Conservation (phyloP, 805 yeast species). For the Metschnikowia kofuensis region DNA sequence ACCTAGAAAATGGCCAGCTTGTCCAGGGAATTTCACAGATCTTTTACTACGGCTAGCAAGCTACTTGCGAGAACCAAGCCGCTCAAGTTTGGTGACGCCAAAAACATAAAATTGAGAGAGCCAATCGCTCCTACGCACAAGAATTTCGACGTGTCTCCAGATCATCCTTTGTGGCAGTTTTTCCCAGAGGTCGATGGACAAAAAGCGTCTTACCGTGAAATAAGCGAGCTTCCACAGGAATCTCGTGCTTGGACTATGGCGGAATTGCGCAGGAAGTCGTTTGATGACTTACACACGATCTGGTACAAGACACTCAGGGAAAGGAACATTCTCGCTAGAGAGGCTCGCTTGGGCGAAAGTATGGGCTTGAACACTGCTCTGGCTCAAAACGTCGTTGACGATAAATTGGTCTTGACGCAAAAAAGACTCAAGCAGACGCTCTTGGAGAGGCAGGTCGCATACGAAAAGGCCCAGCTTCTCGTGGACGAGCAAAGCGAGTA, state of each 20-base stretch:
- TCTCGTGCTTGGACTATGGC: constrained; percentile 85
- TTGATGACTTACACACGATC: constrained; percentile 84
- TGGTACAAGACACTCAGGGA: constrained; percentile 90
- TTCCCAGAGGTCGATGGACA: constrained; percentile 55
- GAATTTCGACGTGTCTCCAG: constrained; percentile 69
- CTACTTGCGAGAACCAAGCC: constrained; percentile 17
- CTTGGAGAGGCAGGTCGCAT: constrained; percentile 78
- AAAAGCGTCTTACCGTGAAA: constrained; percentile 52
- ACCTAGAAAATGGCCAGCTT: constrained; percentile 5
- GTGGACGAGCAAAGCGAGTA: constrained; percentile 44
- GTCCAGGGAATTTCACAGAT: constrained; percentile 10
- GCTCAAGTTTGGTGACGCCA: constrained; percentile 22
- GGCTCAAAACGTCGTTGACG: constrained; percentile 40
- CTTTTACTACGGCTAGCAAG: constrained; percentile 11
- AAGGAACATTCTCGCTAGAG: constrained; percentile 75
- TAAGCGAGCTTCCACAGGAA: constrained; percentile 47
- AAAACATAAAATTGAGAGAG: constrained; percentile 56
- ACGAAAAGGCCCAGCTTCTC: constrained; percentile 54
- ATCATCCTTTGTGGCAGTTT: constrained; percentile 95
- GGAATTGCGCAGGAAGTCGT: constrained; percentile 86
- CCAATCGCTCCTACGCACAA: constrained; percentile 83
- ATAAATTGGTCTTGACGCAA: constrained; percentile 34
- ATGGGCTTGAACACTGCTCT: constrained; percentile 26
- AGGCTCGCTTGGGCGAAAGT: constrained; percentile 53
- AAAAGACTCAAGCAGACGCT: constrained; percentile 78